Conservation (phyloP, 306 rosid species). For the Canavalia ensiformis region DNA sequence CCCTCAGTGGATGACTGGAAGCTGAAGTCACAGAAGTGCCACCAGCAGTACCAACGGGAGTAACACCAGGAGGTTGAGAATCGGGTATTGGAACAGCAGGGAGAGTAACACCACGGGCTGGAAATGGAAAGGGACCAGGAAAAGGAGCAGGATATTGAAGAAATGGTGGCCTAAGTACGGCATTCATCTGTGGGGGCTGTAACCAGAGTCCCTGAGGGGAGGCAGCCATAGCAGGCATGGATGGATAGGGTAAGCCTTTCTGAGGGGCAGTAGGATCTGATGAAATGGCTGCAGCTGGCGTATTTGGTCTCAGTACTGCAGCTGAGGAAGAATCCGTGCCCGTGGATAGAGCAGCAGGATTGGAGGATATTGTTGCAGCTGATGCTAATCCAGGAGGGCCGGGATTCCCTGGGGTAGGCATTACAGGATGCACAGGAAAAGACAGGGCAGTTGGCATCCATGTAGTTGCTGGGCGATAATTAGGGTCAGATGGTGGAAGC, state of each 20-base stretch:
- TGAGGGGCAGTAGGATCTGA: slow-evolving; percentile 62
- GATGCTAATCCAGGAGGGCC: slow-evolving; percentile 78
- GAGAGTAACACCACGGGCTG: slow-evolving; percentile 71
- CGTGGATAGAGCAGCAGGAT: slow-evolving; percentile 49
- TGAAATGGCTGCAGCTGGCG: slow-evolving; percentile 56
- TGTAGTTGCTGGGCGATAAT: slow-evolving; percentile 57
- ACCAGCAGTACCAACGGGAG: slow-evolving; percentile 63
- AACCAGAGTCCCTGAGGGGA: slow-evolving; percentile 84
- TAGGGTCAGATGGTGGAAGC: slow-evolving; percentile 61
- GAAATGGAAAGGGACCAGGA: slow-evolving; percentile 74
- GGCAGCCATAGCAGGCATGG: slow-evolving; percentile 68
- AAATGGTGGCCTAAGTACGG: slow-evolving; percentile 68
- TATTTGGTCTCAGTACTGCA: slow-evolving; percentile 59
- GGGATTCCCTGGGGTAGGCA: slow-evolving; percentile 68
- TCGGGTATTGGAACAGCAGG: slow-evolving; percentile 79
- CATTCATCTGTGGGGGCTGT: slow-evolving; percentile 80
- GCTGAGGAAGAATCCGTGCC: slow-evolving; percentile 61
- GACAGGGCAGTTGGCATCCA: slow-evolving; percentile 65
- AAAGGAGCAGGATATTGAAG: slow-evolving; percentile 73
- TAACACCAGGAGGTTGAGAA: slow-evolving; percentile 96
- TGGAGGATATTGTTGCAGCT: slow-evolving; percentile 54
- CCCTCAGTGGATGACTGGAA: slow-evolving; percentile 55
- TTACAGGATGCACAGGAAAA: slow-evolving; percentile 58
- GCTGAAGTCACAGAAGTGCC: slow-evolving; percentile 48
- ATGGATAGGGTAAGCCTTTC: slow-evolving; percentile 63